Evolutionary conservation across 2,329 filamentous ascomycete species (phyloP), one percentile per base, ranked within the genome.

Genomic region (Fusarium scirpi): DNA sequence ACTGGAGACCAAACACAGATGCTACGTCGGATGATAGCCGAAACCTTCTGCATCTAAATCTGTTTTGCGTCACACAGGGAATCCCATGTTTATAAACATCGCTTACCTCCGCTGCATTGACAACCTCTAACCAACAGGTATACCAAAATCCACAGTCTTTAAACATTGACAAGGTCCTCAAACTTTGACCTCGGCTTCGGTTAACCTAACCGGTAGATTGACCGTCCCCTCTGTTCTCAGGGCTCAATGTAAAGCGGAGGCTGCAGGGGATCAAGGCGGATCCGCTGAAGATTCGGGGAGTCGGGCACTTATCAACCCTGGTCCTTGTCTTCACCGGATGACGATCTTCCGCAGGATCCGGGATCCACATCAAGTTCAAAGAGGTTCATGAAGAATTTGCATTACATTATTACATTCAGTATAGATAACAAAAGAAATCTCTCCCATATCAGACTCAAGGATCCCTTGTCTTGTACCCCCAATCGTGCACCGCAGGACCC

Each of bases 401-500:
- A 65, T 65, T 65, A 51, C 25, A 58, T 65, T 65, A 65, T 34
- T 46, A 29, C 25, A 27, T 12, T 12, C 24, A n/a, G 18, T 29
- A 46, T 58, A 58, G 40, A 18, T 32, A 34, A 27, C 20, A 46
- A 34, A 56, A 38, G 18, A 41, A 45, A 6, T 11, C 47, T 18
- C 5, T 24, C 20, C 4, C 2, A 15, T 34, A 24, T 6, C 20
- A 34, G 9, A 16, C 6, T 44, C 13, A 65, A 13, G 61, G 62
- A 27, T 54, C 56, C 20, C 62, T 58, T 12, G 53, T 25, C n/a
- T 65, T 61, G 46, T 52, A 72, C 4, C 66, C 70, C 70, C 70
- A 72, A 48, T 70, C 70, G 27, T 70, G 55, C 7, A 40, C 51
- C 11, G 56, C 43, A 6, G 66, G 66, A n/a, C 58, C 44, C 32